These are phyloP conservation scores for Boechera retrofracta DNA, from an alignment of 345 rosid species.

Conservation along the genomic window DNA sequence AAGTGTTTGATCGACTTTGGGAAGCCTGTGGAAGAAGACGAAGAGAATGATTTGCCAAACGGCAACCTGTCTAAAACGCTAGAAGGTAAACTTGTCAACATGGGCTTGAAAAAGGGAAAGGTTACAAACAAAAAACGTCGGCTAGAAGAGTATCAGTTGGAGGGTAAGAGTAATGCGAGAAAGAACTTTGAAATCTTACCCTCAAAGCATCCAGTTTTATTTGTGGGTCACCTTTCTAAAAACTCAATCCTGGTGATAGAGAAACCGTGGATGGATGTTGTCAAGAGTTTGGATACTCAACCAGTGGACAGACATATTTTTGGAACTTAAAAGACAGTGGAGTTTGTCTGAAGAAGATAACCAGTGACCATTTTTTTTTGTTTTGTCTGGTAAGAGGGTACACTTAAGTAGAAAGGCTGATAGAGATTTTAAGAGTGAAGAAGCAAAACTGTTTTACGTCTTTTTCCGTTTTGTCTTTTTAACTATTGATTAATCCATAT, in stretches of 20 bases:
- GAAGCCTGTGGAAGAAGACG: conserved; percentile 70
- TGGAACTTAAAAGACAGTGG: conserved; percentile 56
- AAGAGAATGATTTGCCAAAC: conserved; percentile 56
- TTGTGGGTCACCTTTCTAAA: conserved; percentile 80
- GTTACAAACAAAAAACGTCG: conserved; percentile 51
- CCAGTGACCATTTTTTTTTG: conserved; percentile 12
- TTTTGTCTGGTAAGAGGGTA: conserved; percentile 10
- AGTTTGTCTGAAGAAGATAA: conserved; percentile 14
- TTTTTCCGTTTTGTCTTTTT: not conserved
- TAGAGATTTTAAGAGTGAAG: conserved; percentile 28
- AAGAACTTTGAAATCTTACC: conserved; percentile 80
- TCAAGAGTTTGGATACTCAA: conserved; percentile 67
- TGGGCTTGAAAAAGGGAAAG: conserved; percentile 42
- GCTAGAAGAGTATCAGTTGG: conserved; percentile 54
- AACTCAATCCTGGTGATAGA: conserved; percentile 77
- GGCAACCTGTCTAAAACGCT: conserved; percentile 55
- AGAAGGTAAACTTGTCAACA: conserved; percentile 49
- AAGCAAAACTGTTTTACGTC: conserved; percentile 5
- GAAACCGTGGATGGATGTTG: conserved; percentile 93
- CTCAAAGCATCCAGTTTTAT: conserved; percentile 87
- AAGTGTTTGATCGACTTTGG: conserved; percentile 88
- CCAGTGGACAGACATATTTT: conserved; percentile 94
- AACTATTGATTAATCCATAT: conserved; percentile 25
- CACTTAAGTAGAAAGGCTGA: conserved; percentile 3
- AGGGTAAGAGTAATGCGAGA: conserved; percentile 56